These are phyloP conservation scores for Radiomyces spectabilis DNA, from an alignment of 192 early-diverging fungal species.

Conservation along the genomic window DNA sequence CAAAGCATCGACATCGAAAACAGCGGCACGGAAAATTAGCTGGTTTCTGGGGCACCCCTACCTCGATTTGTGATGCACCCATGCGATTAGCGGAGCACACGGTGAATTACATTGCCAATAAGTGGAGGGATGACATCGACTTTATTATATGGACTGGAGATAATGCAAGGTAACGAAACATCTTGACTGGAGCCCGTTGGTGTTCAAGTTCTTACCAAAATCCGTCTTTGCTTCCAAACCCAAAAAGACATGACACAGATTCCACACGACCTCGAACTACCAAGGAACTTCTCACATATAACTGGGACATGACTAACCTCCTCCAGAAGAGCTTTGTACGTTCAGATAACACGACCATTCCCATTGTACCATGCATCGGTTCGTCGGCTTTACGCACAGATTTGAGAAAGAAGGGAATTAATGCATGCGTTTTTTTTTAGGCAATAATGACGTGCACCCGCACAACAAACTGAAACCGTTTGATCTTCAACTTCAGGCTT, in stretches of 20 bases:
- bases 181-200: background rate
- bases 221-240: background rate
- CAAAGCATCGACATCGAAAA: conserved; percentile 9
- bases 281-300: conserved; percentile 53
- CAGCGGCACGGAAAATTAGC: conserved; percentile 13
- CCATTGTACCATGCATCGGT: conserved; percentile 44
- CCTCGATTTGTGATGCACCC: conserved; percentile 59
- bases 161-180: conserved; percentile 46
- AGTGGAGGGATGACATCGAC: conserved; percentile 47
- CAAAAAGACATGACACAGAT: conserved; percentile 68
- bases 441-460: conserved; percentile 69
- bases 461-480: conserved; percentile 65
- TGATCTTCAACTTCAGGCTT: conserved; percentile 35
- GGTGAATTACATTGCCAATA: conserved; percentile 44
- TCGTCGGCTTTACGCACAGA: no score
- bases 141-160: conserved; percentile 78
- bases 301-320: conserved; percentile 33
- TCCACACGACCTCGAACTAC: conserved; percentile 49
- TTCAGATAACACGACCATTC: conserved; percentile 26
- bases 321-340: conserved; percentile 41
- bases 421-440: conserved; percentile 22
- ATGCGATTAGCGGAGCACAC: conserved; percentile 50
- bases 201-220: background rate
- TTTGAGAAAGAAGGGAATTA: background rate
- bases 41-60: conserved; percentile 53